Base-by-base conservation (phyloP, 768 basidiomycete genomes). In the Lentinula detonsa region DNA sequence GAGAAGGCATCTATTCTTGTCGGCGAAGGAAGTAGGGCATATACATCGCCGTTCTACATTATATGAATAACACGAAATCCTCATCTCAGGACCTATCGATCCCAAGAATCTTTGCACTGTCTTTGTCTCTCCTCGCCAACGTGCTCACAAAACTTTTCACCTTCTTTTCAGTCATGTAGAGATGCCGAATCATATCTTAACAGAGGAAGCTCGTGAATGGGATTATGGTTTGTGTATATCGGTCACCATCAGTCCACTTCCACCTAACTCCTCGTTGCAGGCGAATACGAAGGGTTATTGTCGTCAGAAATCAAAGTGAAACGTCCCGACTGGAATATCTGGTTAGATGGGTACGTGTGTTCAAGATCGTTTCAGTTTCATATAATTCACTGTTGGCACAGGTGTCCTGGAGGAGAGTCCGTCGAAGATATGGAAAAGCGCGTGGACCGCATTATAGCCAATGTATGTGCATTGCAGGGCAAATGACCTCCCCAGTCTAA, bases 391-490 rank as follows among this genome's bases (percentile, higher is more conserved):
- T 23, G 7, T 58, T 51, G 62, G 55, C 50, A 61, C 62, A 93
- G 91, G 2, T 96, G 94, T 66, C 93, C 93, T 11, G 88, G 86
- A 16, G 95, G 95, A 28, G 95, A 98, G 76, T 88, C 85, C 34
- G 85, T 82, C 4, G 78, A 87, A 65, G 83, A 93, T 49, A 93
- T 98, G 90, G 74, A 84, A 61, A 71, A 74, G 53, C 84, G 95
- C 28, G 90, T 94, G 10, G 95, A 98, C 67, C 67, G 66, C 55
- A 81, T 94, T 35, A 89, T 96, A 60, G 74, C 73, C 48, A 85
- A 88, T 76, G 91, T 91, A 18, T 57, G 73, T 64, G 64, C 23
- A 10, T 60, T 69, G 48, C 45, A 40, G 18, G 2, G 23, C 37
- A 45, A 46, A 23, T 15, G 50, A n/a, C 11, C 11, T 50, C 16